Base-by-base conservation (phyloP, 352 stramenopile genomes). In the Phytophthora tubulina region DNA sequence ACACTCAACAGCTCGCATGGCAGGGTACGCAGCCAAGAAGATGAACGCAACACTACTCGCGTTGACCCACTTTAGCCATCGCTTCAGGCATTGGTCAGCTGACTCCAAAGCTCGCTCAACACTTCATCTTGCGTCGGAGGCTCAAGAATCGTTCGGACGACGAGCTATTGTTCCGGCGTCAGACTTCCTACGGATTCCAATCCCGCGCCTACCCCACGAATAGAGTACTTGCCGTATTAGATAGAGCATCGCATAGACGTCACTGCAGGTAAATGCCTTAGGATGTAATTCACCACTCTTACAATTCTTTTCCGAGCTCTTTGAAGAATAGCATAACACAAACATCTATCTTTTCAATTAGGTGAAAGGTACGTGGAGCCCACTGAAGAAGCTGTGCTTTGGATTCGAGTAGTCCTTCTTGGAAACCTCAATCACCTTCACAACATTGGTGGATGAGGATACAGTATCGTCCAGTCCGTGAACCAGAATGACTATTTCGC, bases 401-500 rank as follows among this genome's bases (percentile, higher is more conserved):
- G 88, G 85, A 39, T 82, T 93, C 55, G 79, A 79, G 58, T 90
- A 95, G 13, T 81, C 85, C 35, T 84, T 63, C 30, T 85, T 80
- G 63, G 88, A 84, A 4, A 86, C 87, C 67, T 96, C 79, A 49
- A 96, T 93, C 33, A 98, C 93, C 48, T 96, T 96, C 33, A 98
- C 84, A 49, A 97, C 92, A 63, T 97, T 98, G 31, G 90, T 96
- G 27, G 88, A 79, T 10, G 86, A 89, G 7, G 92, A 81, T 44
- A 93, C 82, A 27, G 80, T 84, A 67, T 98, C 94, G 52, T 91
- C 89, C 21, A 96, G 80, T 9, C 94, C 94, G 66, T 98, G 92
- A 64, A 98, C 88, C 62, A 95, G 84, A 51, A 98, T 93, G 41
- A 97, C 80, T n/a, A 88, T 86, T 80, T 98, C 94, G 6, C 89